Percentiles rank a stretch among this genome's conserved stretches.
These are phyloP conservation scores for Coemansia sp. DNA, from an alignment of 192 early-diverging fungal genomes.

Conservation along the genomic window DNA sequence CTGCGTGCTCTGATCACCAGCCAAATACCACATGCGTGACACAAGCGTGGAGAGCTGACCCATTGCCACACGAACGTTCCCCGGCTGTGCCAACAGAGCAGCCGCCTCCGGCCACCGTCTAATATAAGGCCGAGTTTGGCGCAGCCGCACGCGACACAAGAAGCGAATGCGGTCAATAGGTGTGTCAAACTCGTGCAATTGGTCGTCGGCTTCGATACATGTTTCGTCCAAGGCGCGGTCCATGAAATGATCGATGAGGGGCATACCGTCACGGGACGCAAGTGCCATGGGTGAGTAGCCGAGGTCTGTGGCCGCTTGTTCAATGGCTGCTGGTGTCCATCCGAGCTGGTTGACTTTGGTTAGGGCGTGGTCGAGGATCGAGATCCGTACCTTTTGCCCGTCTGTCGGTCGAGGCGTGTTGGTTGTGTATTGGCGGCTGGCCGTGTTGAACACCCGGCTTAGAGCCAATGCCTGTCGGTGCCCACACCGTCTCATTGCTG, in stretches of 20 bases:
- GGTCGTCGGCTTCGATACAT: conserved; percentile 58
- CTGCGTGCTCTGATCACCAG: conserved; percentile 79
- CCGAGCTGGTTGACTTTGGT: conserved; percentile 66
- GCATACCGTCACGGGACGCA: conserved; percentile 60
- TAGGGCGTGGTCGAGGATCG: conserved; percentile 64
- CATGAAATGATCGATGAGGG: conserved; percentile 76
- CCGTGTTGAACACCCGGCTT: background rate
- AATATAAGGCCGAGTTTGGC: conserved; percentile 69
- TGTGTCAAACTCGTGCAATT: conserved; percentile 51
- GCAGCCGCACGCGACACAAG: conserved; percentile 62
- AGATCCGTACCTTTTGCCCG: conserved; percentile 6
- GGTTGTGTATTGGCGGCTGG: background rate
- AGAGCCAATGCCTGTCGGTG: too few relatives aligned
- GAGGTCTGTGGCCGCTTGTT: conserved; percentile 60
- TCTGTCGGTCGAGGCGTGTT: too few relatives aligned
- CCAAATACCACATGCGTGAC: conserved; percentile 84
- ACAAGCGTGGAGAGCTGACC: conserved; percentile 66
- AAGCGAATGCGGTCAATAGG: conserved; percentile 59
- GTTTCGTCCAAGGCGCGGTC: conserved; percentile 60
- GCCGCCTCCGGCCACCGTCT: conserved; percentile 74
- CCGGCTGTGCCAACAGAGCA: conserved; percentile 76
- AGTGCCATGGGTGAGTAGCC: conserved; percentile 72
- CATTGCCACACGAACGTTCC: conserved; percentile 68
- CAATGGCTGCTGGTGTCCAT: conserved; percentile 70
- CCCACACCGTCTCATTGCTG: too few relatives aligned